Evolutionary conservation across 345 rosid genomes (phyloP).

Genomic region (Populus nigra): DNA sequence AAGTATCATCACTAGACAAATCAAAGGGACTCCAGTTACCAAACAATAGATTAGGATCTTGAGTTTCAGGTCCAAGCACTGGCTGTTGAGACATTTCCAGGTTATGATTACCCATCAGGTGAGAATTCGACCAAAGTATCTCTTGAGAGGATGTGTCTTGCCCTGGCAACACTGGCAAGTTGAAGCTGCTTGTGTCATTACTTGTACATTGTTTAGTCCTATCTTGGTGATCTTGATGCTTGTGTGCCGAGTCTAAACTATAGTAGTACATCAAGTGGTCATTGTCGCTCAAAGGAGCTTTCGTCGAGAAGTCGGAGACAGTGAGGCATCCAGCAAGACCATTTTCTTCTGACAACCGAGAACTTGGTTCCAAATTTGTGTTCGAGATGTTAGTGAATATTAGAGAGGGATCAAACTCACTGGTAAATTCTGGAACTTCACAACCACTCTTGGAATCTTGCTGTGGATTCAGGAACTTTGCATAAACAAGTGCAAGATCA

Average conservation of each 20-base stretch:
- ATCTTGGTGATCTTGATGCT: slow-evolving; percentile 6
- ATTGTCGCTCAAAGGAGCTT: slow-evolving; percentile 15
- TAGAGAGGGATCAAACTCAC: slow-evolving; percentile 20
- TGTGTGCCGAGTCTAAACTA: slow-evolving; percentile 20
- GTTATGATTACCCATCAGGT: slow-evolving; percentile 18
- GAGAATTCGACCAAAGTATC: slow-evolving; percentile 27
- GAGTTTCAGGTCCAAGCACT: slow-evolving; percentile 29
- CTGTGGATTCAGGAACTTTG: slow-evolving; percentile 51
- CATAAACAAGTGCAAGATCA: slow-evolving; percentile 57
- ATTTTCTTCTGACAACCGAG: slow-evolving; percentile 12
- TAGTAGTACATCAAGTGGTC: slow-evolving; percentile 21
- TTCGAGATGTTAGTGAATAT: slow-evolving; percentile 18
- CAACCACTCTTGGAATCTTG: slow-evolving; percentile 18
- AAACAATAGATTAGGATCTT: slow-evolving; percentile 34
- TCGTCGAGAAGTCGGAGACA: slow-evolving; percentile 5
- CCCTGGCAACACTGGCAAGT: slow-evolving; percentile 48
- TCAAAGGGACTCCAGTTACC: slow-evolving; percentile 47
- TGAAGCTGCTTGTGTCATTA: slow-evolving; percentile 20
- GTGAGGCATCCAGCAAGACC: slow-evolving; percentile 11
- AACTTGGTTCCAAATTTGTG: slow-evolving; percentile 2
- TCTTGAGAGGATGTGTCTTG: slow-evolving; percentile 32
- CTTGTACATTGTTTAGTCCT: slow-evolving; percentile 6
- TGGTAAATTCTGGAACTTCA: slow-evolving; percentile 24
- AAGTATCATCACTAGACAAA: slow-evolving; percentile 35
- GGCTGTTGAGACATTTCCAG: slow-evolving; percentile 24